Evolutionary conservation across 2,329 filamentous ascomycete genomes (phyloP), one percentile per base, ranked within the genome.

Genomic region (Pseudogymnoascus sp.): DNA sequence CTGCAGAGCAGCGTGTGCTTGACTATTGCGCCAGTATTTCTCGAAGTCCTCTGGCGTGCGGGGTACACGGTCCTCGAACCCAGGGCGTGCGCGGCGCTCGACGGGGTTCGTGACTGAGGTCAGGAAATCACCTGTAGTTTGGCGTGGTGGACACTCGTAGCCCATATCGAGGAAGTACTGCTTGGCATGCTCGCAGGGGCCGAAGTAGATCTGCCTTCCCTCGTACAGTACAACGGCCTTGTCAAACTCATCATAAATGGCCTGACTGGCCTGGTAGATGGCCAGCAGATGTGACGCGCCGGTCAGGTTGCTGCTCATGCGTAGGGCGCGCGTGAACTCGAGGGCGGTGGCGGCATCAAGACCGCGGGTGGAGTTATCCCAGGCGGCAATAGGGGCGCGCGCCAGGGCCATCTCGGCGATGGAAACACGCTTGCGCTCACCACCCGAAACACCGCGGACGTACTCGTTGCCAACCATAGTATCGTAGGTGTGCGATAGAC

Each of bases 381-480:
- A 64, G 5, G 61, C 61, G 8, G 67, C 67, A 58, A 73, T 70
- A 39, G 81, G 85, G 0, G 85, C 83, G 13, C 78, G 74, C 1
- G 77, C 78, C 8, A 82, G 81, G 0, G 83, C 82, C 66, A 89
- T 90, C 73, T 94, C 90, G 0, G 88, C 89, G 63, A 94, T 91
- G 45, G 86, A 89, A 6, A 94, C 90, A 71, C 91, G 86, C 76
- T 95, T 92, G 60, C 87, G 79, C 71, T 90, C 87, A 21, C 87
- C 87, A 21, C 87, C 87, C 1, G 83, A 87, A 0, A 90, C 82
- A 48, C 89, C 89, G 5, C 71, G 84, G 2, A 92, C 80, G 45
- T 88, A 85, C 66, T 90, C 87, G 63, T 91, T 86, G 5, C 89
- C 89, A 5, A 92, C 87, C 68, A 87, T 88, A 7, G 89, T 92